Evolutionary conservation across 2,329 filamentous ascomycete genomes (phyloP).

Genomic region (Xylariales sp.): DNA sequence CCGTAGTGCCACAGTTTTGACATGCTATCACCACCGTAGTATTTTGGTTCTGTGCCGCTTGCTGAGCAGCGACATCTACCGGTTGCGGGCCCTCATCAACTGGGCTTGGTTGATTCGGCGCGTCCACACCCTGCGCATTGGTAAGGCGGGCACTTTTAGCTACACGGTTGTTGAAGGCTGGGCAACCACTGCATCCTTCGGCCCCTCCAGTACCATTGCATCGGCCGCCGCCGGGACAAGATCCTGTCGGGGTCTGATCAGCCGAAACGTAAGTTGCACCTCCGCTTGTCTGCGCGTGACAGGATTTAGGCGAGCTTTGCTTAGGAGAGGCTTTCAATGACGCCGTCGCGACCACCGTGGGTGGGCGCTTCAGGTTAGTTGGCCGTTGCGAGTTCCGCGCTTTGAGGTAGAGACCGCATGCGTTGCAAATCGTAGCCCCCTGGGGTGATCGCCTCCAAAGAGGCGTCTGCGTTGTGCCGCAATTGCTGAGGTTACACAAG

Average conservation of each 20-base stretch:
- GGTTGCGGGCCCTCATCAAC: slow-evolving; percentile 35
- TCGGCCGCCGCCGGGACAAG: slow-evolving; percentile 88
- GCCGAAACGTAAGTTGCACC: slow-evolving; percentile 72
- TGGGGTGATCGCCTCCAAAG: slow-evolving; percentile 91
- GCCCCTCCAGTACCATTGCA: slow-evolving; percentile 97
- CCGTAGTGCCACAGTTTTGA: slow-evolving; percentile 94
- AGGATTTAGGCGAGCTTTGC: slow-evolving; percentile 32
- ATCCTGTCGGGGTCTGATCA: slow-evolving; percentile 73
- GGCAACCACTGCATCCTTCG: slow-evolving; percentile 91
- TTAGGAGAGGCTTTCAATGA: slow-evolving; percentile 37
- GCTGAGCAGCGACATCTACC: slow-evolving; percentile 45
- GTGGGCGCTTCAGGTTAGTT: slow-evolving; percentile 80
- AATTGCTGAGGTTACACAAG: too few relatives aligned
- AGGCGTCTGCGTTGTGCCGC: slow-evolving; percentile 87
- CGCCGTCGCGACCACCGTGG: slow-evolving; percentile 42
- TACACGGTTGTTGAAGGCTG: slow-evolving; percentile 94
- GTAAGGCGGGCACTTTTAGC: slow-evolving; percentile 80
- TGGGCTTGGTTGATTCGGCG: slow-evolving; percentile 17
- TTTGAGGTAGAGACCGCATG: slow-evolving; percentile 91
- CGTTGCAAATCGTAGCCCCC: slow-evolving; percentile 95
- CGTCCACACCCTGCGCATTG: slow-evolving; percentile 51
- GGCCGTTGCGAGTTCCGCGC: slow-evolving; percentile 88
- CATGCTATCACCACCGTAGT: slow-evolving; percentile 79
- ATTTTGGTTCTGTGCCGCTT: slow-evolving; percentile 34
- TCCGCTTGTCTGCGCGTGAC: slow-evolving; percentile 34